phyloP scores from a whole-genome alignment of 495 filamentous ascomycete genomes.

The Daldinia bambusicola region DNA sequence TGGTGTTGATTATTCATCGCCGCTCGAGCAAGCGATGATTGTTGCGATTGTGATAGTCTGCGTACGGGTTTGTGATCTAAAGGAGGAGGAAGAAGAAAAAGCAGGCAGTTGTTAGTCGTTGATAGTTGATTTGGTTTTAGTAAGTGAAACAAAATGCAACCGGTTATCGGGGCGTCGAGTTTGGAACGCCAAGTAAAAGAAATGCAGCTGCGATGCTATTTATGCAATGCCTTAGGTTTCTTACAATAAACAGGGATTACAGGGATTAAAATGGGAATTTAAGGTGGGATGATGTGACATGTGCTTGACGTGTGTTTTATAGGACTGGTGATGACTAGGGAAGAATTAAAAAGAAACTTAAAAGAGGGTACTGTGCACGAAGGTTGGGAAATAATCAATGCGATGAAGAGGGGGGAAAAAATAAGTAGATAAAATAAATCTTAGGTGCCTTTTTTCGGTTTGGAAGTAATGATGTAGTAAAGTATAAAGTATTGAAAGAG shows the following conservation, averaged over 20 bases:
- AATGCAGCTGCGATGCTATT: slow-evolving; percentile 16
- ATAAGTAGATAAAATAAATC: not conserved
- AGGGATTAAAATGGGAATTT: slow-evolving; percentile 18
- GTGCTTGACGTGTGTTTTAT: slow-evolving; percentile 9
- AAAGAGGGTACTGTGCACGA: not conserved
- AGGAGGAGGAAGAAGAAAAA: slow-evolving; percentile 12
- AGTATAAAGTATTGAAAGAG: not conserved
- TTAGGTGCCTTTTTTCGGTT: not conserved
- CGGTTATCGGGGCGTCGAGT: slow-evolving; percentile 38
- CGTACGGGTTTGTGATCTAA: slow-evolving; percentile 45
- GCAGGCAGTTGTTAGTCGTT: too few species aligned
- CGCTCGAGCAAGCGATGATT: slow-evolving; percentile 60
- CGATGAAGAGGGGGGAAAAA: too few species aligned
- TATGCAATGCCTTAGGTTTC: too few species aligned
- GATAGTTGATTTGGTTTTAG: slow-evolving; percentile 25
- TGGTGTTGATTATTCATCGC: slow-evolving; percentile 62
- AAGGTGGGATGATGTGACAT: slow-evolving; percentile 23
- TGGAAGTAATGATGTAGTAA: too few species aligned
- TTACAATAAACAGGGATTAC: too few species aligned
- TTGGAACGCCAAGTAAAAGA: slow-evolving; percentile 5
- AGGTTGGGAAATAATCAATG: not conserved
- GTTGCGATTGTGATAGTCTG: slow-evolving; percentile 52
- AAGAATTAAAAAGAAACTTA: not conserved
- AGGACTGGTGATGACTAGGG: slow-evolving; percentile 1
- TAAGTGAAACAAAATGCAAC: slow-evolving; percentile 23